Evolutionary conservation across 2,329 filamentous ascomycete genomes (phyloP).

Genomic region (Immersiporthe knoxdaviesiana): DNA sequence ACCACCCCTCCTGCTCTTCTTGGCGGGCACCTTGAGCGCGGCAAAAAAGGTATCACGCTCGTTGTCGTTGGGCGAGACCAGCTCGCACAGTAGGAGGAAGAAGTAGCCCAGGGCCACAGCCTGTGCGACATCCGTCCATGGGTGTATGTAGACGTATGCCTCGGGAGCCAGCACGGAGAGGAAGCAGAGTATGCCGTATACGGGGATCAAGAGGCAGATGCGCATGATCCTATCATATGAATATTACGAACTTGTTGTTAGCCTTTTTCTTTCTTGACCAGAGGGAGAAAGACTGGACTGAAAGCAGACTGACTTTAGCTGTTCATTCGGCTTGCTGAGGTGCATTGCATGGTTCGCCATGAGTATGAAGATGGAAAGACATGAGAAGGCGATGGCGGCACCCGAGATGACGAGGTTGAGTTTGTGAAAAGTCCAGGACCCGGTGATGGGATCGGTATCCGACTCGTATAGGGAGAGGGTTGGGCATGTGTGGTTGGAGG

Average conservation of each 20-base stretch:
- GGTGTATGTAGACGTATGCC: slow-evolving; percentile 44
- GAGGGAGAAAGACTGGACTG: neutral
- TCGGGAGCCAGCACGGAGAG: slow-evolving; percentile 43
- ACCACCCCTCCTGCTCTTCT: slow-evolving; percentile 32
- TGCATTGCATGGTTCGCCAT: slow-evolving; percentile 32
- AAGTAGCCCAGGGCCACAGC: slow-evolving; percentile 45
- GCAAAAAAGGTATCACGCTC: slow-evolving; percentile 43
- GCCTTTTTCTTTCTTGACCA: neutral
- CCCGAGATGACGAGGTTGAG: slow-evolving; percentile 24
- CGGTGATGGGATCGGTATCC: slow-evolving; percentile 9
- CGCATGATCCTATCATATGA: slow-evolving; percentile 42
- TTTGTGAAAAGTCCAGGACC: slow-evolving; percentile 21
- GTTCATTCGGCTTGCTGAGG: slow-evolving; percentile 45
- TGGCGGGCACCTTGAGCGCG: slow-evolving; percentile 37
- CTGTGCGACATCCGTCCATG: slow-evolving; percentile 45
- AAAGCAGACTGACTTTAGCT: slow-evolving; percentile 37
- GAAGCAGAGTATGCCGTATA: slow-evolving; percentile 46
- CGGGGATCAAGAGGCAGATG: slow-evolving; percentile 45
- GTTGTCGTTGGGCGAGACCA: slow-evolving; percentile 40
- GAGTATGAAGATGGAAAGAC: slow-evolving; percentile 21
- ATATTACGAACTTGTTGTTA: neutral
- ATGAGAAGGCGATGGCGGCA: slow-evolving; percentile 20
- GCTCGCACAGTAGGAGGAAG: slow-evolving; percentile 48
- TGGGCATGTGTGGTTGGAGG: slow-evolving; percentile 11
- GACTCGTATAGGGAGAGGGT: slow-evolving; percentile 11